phyloP scores from a whole-genome alignment of 2,329 filamentous ascomycete species.

The Epichloe uncinata region DNA sequence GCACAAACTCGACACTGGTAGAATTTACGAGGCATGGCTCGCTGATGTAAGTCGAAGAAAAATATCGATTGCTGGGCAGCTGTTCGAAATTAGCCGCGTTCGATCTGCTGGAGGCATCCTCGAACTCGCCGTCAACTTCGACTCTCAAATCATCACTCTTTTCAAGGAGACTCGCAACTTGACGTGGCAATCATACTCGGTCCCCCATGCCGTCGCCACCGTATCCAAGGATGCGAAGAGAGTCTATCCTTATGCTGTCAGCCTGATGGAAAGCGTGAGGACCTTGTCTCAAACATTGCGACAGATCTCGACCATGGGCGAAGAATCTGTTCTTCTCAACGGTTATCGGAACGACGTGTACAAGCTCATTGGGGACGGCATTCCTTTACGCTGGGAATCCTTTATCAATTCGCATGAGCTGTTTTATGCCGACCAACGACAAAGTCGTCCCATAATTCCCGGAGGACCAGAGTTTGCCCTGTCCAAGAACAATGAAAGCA shows the following conservation, averaged over 20 bases:
- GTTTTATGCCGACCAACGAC: constrained; percentile 41
- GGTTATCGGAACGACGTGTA: constrained; percentile 90
- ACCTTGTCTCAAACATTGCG: constrained; percentile 82
- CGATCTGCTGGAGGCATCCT: constrained; percentile 81
- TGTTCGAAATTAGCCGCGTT: constrained; percentile 82
- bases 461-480: constrained; percentile 27
- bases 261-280: constrained; percentile 95
- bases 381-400: constrained; percentile 90
- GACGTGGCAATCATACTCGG: constrained; percentile 85
- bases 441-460: constrained; percentile 31
- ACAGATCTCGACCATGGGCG: constrained; percentile 71
- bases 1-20: constrained; percentile 86
- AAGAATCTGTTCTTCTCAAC: constrained; percentile 75
- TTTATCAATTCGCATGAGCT: constrained; percentile 96
- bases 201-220: constrained; percentile 88
- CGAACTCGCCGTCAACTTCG: constrained; percentile 90
- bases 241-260: constrained; percentile 95
- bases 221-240: constrained; percentile 98
- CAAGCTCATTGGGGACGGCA: constrained; percentile 66
- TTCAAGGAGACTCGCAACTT: constrained; percentile 98
- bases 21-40: constrained; percentile 93
- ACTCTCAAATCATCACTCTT: constrained; percentile 88
- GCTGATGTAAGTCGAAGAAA: constrained; percentile 79
- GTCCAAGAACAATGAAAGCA: constrained; percentile 59
- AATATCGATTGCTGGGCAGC: constrained; percentile 78